phyloP scores from a whole-genome alignment of 169 alveolate genomes.

The Blepharisma undulans region DNA sequence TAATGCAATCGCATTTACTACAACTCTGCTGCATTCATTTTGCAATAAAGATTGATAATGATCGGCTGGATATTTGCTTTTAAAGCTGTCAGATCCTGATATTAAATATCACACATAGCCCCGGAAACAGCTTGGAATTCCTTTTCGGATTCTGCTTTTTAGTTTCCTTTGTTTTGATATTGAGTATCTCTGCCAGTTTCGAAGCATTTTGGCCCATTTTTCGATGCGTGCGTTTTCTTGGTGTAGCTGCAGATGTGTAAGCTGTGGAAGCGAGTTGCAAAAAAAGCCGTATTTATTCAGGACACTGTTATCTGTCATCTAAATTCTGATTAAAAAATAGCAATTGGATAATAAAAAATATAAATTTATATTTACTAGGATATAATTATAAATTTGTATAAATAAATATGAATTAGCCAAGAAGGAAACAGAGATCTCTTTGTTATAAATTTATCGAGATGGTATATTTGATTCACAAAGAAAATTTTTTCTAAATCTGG shows the following conservation, averaged over 20 bases:
- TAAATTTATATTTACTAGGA: not conserved
- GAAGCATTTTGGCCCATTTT: conserved; percentile 32
- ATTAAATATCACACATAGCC: conserved; percentile 92
- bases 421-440: too few species aligned
- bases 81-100: conserved; percentile 54
- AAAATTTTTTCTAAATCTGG: too few species aligned
- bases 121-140: conserved; percentile 91
- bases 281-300: not conserved
- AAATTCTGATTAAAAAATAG: not conserved
- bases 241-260: not conserved
- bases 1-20: conserved; percentile 45
- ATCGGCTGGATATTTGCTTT: not conserved
- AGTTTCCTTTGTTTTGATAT: not conserved
- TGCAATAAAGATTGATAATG: not conserved
- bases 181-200: not conserved
- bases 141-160: conserved; percentile 86
- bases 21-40: conserved; percentile 43
- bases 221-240: conserved; percentile 3
- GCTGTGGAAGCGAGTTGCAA: not conserved
- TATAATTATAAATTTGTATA: too few species aligned
- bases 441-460: too few species aligned
- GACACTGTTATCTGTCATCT: not conserved
- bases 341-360: too few species aligned
- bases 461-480: too few species aligned
- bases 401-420: too few species aligned